Conservation (phyloP, 495 filamentous ascomycete genomes). For the Penicillium samsonianum region DNA sequence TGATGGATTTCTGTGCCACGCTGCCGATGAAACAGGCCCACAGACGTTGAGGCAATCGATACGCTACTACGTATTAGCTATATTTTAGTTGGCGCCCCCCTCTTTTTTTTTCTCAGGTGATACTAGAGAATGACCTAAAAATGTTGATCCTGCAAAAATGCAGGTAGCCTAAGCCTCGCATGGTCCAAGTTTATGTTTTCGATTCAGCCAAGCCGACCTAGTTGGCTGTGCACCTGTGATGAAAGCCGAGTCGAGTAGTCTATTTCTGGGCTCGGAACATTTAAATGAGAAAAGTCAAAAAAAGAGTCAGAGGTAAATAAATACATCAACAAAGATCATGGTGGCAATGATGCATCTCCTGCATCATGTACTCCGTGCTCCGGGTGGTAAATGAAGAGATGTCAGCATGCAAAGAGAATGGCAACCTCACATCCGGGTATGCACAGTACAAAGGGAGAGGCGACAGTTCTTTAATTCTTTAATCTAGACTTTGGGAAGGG, state of each 20-base stretch:
- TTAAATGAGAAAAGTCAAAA: neutral
- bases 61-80: constrained; percentile 9
- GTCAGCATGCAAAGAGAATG: constrained; percentile 25
- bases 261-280: constrained; percentile 21
- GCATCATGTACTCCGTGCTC: constrained; percentile 40
- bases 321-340: constrained; percentile 4
- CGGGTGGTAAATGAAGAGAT: constrained; percentile 20
- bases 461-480: neutral
- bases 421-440: constrained; percentile 26
- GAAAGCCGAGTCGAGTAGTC: neutral
- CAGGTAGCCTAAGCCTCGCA: constrained; percentile 10
- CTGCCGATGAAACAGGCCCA: constrained; percentile 33
- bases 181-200: constrained; percentile 9
- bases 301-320: neutral
- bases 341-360: constrained; percentile 35
- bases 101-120: constrained; percentile 23
- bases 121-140: constrained; percentile 19
- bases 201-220: constrained; percentile 3
- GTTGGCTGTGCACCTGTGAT: constrained; percentile 4
- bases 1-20: constrained; percentile 14
- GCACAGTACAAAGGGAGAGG: constrained; percentile 19
- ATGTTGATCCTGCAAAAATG: constrained; percentile 19
- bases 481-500: constrained; percentile 25
- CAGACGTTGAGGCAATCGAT: constrained; percentile 17
- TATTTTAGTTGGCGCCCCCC: constrained; percentile 13